A percentile compares a stretch with the other conserved stretches of the same genome.
Evolutionary conservation across 192 early-diverging fungal genomes (phyloP).

Genomic region (Backusella australiensis): DNA sequence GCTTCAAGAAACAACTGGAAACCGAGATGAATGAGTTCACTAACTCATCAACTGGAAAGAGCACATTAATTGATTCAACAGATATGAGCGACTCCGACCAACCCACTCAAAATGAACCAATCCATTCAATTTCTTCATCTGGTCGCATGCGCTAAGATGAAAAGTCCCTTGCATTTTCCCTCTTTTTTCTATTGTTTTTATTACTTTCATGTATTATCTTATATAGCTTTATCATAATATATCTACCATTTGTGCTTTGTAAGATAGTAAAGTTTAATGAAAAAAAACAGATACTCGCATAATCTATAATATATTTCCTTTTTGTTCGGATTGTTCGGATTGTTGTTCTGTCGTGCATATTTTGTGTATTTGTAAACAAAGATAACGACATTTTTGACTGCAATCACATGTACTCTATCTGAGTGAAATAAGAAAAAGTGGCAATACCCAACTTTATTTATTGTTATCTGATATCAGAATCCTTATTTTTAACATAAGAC

Average conservation of each 20-base stretch:
- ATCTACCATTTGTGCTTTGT: not conserved
- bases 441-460: constrained; percentile 1
- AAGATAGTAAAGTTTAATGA: constrained; percentile 3
- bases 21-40: constrained; percentile 3
- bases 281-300: not conserved
- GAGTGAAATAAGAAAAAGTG: not conserved
- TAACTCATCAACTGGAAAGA: not conserved
- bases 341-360: constrained; percentile 1
- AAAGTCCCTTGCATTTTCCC: not conserved
- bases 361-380: constrained; percentile 9
- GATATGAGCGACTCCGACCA: not conserved
- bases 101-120: not conserved
- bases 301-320: constrained; percentile 4
- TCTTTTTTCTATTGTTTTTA: not conserved
- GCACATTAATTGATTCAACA: not conserved
- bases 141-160: not conserved
- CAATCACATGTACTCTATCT: not conserved
- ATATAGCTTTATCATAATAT: constrained; percentile 5
- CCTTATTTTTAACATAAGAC: not conserved
- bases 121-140: not conserved
- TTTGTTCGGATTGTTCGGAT: constrained; percentile 4
- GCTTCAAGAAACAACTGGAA: constrained; percentile 20
- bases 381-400: constrained; percentile 7
- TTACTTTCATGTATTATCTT: not conserved
- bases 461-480: constrained; percentile 10